Evolutionary conservation across 176 grass and related monocot genomes (phyloP), one percentile per base, ranked within the genome.

Genomic region (Pontederia paniculata): DNA sequence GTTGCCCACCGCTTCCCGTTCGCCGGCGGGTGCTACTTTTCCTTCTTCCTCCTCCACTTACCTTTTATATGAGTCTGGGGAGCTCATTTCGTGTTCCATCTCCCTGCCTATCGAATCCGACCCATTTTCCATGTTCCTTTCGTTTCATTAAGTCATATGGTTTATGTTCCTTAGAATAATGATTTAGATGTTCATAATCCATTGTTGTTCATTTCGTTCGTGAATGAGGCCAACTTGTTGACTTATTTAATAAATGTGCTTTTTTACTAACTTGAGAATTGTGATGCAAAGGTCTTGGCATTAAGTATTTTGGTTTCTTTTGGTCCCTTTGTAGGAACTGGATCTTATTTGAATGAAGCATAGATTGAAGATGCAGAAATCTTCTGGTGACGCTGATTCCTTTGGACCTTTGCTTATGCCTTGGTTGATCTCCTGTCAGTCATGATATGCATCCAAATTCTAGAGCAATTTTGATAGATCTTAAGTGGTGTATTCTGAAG

Each of bases 401-500:
- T 17, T 54, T 44, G 0, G 37, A 47, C 67, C 9, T 42, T 13
- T 45, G 20, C 13, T 25, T 47, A 52, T 16, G 60, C 18, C 14
- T 44, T 63, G 43, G 52, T 25, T 6, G 17, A 10, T 74, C 45
- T 17, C 16, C 44, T 47, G 31, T 15, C 16, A 43, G 16, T 13
- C 54, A 55, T 12, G 80, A 91, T 52, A 67, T 98, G 83, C 93
- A 91, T 84, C 77, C 83, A 11, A 71, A 62, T 10, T 84, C 89
- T 10, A 88, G 78, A 23, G 78, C 63, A 65, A 72, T 88, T 9
- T 60, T 98, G 76, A 2, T 73, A 71, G 42, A 68, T 93, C 42
- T 77, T 98, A 45, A 71, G 57, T 45, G 80, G 94, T 67, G 80
- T 91, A 45, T 98, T 70, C 56, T 98, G 28, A 93, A 77, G 78